Evolutionary conservation across 805 yeast species (phyloP).

Genomic region (Cyberlindnera maritima): DNA sequence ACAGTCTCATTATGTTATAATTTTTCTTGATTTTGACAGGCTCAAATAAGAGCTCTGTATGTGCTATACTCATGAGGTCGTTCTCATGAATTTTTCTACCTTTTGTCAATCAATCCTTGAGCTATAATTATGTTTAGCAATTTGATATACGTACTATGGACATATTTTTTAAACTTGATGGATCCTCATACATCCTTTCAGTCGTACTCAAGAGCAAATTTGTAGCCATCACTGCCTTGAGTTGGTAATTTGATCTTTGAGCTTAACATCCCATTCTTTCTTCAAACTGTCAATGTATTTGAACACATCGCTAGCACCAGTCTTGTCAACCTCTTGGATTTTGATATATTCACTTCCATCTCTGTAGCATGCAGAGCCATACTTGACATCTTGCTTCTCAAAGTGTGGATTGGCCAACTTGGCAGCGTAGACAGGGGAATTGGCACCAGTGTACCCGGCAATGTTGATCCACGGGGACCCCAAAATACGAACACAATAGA

Average conservation of each 20-base stretch:
- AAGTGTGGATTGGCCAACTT: slow-evolving; percentile 45
- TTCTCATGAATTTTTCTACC: not conserved
- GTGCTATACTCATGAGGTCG: not conserved
- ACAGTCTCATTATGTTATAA: not conserved
- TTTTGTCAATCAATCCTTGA: too few relatives aligned
- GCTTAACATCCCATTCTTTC: slow-evolving; percentile 68
- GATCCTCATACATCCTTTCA: too few relatives aligned
- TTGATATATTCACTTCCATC: slow-evolving; percentile 66
- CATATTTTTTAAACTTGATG: not conserved
- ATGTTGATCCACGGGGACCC: slow-evolving; percentile 93
- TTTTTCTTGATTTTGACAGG: not conserved
- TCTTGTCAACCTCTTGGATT: slow-evolving; percentile 51
- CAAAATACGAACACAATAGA: slow-evolving; percentile 73
- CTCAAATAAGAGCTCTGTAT: too few relatives aligned
- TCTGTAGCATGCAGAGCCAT: slow-evolving; percentile 70
- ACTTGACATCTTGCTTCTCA: slow-evolving; percentile 50
- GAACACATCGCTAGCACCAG: slow-evolving; percentile 68
- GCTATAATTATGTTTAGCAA: too few relatives aligned
- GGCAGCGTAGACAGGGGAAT: slow-evolving; percentile 75
- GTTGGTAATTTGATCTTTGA: slow-evolving; percentile 67
- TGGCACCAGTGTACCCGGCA: slow-evolving; percentile 85
- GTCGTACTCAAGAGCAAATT: not conserved
- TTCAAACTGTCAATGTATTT: slow-evolving; percentile 56
- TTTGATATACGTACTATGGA: not conserved
- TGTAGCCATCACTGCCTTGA: slow-evolving; percentile 25